phyloP scores from a whole-genome alignment of 148 eudicot species.

The Rhododendron mucronatum region DNA sequence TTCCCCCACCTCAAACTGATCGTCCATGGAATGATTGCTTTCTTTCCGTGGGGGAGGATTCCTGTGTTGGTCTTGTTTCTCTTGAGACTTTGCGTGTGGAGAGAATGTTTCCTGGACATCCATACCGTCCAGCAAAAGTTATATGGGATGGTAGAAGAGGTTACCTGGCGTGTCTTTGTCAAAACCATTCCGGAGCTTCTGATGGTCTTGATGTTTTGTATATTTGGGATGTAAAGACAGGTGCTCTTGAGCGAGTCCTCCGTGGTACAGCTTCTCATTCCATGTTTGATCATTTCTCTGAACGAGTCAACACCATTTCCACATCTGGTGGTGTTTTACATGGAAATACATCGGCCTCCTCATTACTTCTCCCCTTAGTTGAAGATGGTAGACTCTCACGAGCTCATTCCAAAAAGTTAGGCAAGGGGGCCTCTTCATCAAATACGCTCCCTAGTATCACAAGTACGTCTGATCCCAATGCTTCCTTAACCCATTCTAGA shows the following conservation, averaged over 20 bases:
- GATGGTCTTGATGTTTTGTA: conserved; percentile 64
- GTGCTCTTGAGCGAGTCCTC: conserved; percentile 89
- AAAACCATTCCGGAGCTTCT: conserved; percentile 41
- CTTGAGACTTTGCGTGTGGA: conserved; percentile 82
- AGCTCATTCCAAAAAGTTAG: conserved; percentile 24
- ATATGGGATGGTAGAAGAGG: conserved; percentile 86
- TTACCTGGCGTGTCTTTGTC: conserved; percentile 84
- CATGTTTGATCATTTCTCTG: conserved; percentile 80
- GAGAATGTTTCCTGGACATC: conserved; percentile 97
- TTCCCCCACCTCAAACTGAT: conserved; percentile 61
- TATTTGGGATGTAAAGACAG: conserved; percentile 96
- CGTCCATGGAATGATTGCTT: conserved; percentile 91
- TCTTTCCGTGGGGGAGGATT: conserved; percentile 90
- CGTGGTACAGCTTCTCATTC: conserved; percentile 92
- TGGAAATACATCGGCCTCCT: conserved; percentile 73
- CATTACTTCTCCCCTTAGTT: conserved; percentile 39
- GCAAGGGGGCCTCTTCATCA: conserved; percentile 24
- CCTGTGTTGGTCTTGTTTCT: conserved; percentile 74
- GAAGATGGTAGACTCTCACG: conserved; percentile 48
- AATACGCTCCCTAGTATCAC: conserved; percentile 18
- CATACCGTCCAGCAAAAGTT: conserved; percentile 65
- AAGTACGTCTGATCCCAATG: conserved; percentile 22
- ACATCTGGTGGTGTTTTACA: conserved; percentile 29
- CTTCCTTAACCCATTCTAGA: conserved; percentile 23
- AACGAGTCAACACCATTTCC: conserved; percentile 26